Evolutionary conservation across 192 early-diverging fungal genomes (phyloP), one percentile per base, ranked within the genome.

Genomic region (Lobulomyces angularis): DNA sequence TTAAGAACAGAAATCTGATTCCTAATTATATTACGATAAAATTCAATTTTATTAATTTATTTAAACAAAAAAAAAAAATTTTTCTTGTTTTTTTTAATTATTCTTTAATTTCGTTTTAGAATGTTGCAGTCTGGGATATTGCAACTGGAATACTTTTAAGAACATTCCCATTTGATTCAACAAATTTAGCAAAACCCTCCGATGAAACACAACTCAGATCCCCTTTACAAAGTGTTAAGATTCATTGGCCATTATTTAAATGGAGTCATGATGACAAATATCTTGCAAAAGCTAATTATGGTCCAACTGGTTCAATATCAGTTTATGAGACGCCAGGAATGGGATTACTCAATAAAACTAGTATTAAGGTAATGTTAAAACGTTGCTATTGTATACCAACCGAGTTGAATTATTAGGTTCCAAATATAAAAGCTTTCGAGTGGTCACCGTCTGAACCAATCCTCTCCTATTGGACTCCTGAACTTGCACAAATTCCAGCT

Each of bases 261-360:
- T 98, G 91, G 90, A 87, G 90, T 35, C 73, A 78, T 27, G 81
- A 81, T 62, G 90, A 90, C 44, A 83, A 82, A 55, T 95, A 95
- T 78, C 77, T 98, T 69, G 92, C 90, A 22, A 76, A 88, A 31
- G 70, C 88, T 52, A 68, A 74, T 3, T 80, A 77, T 29, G 83
- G 74, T 8, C 55, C 69, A 27, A 64, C 78, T 8, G 60, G 60
- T 18, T 50, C 53, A 49, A 73, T 98, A 25, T 72, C 77, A 16
- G 78, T 98, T 25, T 96, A 98, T 55, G 86, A 96, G 67, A 79
- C 87, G n/a, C 83, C 88, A 31, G 62, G 70, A 22, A 96, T 96
- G 95, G 81, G 77, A 37, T 64, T 96, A 34, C 55, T 96, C 43
- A 88, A 84, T 56, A 90, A 87, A 66, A 98, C 94, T 79, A 77